Evolutionary conservation across 2,329 filamentous ascomycete species (phyloP).

Genomic region (Biscogniauxia sp.): DNA sequence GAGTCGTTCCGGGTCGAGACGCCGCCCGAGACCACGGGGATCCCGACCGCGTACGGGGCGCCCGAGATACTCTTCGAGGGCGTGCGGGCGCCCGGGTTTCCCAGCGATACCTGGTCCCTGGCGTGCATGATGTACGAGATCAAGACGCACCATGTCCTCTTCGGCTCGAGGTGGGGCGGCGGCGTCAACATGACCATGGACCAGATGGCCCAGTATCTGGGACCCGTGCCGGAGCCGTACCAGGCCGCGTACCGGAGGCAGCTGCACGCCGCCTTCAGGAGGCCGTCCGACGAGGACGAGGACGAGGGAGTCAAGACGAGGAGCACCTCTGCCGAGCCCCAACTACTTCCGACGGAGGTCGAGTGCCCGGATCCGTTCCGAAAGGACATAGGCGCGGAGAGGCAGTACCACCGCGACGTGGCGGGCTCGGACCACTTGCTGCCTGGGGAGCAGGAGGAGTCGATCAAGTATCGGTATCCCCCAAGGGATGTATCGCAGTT

Average conservation of each 20-base stretch:
- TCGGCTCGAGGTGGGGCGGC: not conserved
- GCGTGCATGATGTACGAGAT: slow-evolving; percentile 1
- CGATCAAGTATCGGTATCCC: not conserved
- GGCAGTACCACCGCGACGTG: not conserved
- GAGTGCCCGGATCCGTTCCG: no score
- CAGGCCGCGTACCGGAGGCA: not conserved
- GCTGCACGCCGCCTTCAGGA: not conserved
- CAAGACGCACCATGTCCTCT: not conserved
- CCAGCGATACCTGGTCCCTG: slow-evolving; percentile 3
- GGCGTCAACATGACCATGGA: not conserved
- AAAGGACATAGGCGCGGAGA: not conserved
- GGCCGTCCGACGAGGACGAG: no score
- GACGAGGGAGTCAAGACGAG: no score
- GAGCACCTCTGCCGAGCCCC: no score
- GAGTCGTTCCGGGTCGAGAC: not conserved
- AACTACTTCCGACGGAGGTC: no score
- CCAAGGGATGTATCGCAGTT: not conserved
- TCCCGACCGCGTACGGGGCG: not conserved
- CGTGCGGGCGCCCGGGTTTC: not conserved
- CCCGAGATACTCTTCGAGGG: slow-evolving; percentile 2
- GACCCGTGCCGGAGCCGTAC: slow-evolving; percentile 1
- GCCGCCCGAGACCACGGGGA: not conserved
- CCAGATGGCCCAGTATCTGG: not conserved
- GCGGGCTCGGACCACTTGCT: not conserved
- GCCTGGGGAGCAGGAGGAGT: not conserved